phyloP scores from a whole-genome alignment of 257 asterid species.

The Solanum neorickii region DNA sequence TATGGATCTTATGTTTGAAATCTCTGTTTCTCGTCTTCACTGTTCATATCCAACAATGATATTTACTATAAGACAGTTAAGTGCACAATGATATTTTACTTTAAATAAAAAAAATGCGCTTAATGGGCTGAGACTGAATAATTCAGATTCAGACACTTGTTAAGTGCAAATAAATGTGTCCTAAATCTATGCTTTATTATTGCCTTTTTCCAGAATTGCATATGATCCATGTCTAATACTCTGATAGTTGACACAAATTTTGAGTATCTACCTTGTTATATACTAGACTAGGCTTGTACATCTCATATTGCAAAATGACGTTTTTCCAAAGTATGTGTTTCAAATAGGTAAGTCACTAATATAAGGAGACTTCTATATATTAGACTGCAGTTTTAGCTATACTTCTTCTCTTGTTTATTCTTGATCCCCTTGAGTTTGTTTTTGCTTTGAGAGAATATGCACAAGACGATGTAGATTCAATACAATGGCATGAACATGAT shows the following conservation, averaged over 20 bases:
- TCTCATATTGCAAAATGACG: not conserved
- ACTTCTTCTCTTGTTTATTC: not conserved
- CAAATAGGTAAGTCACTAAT: not conserved
- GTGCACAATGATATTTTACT: not conserved
- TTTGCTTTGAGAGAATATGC: not conserved
- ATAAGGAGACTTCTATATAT: not conserved
- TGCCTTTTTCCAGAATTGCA: not conserved
- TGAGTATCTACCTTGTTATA: not conserved
- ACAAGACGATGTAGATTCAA: not conserved
- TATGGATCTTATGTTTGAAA: not conserved
- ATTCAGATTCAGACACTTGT: not conserved
- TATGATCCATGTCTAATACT: not conserved
- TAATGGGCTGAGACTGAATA: not conserved
- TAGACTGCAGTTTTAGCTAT: not conserved
- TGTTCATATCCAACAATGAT: not conserved
- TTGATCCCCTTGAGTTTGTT: not conserved
- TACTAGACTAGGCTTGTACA: not conserved
- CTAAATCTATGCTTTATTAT: not conserved
- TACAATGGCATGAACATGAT: not conserved
- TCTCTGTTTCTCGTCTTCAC: not conserved
- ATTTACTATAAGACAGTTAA: not conserved
- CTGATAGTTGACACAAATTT: not conserved
- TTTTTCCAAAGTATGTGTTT: not conserved
- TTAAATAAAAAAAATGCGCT: not conserved
- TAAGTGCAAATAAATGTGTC: not conserved